Percentiles rank a stretch among this genome's conserved stretches.
Evolutionary conservation across 2,329 filamentous ascomycete genomes (phyloP).

Genomic region (Cadophora malorum): DNA sequence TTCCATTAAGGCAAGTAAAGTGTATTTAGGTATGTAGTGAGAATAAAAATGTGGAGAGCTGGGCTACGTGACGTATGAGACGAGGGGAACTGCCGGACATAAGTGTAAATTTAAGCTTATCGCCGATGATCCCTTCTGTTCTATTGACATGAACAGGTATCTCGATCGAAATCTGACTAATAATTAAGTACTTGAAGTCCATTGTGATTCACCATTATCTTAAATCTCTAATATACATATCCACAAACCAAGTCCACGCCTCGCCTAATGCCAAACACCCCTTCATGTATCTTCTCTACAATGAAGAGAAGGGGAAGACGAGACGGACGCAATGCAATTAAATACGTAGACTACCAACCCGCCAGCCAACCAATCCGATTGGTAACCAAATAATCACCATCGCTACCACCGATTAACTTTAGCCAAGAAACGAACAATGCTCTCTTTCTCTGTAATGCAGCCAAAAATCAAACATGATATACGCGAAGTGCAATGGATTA

Average conservation of each 20-base stretch:
- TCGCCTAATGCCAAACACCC: slow-evolving; percentile 1
- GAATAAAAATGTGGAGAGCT: slow-evolving; percentile 5
- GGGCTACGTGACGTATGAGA: slow-evolving; percentile 25
- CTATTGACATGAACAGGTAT: background rate
- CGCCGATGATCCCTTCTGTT: slow-evolving; percentile 18
- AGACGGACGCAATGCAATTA: slow-evolving; percentile 23
- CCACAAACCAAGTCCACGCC: slow-evolving; percentile 10
- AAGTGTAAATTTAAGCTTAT: slow-evolving; percentile 15
- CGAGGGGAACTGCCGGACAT: slow-evolving; percentile 20
- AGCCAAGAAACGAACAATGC: slow-evolving; percentile 2
- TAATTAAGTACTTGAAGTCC: background rate
- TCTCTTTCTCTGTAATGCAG: slow-evolving; percentile 25
- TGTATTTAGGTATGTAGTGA: background rate
- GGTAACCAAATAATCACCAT: slow-evolving; percentile 24
- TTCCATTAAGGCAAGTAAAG: background rate
- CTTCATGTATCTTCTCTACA: slow-evolving; percentile 17
- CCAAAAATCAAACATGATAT: slow-evolving; percentile 29
- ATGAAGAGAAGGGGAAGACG: slow-evolving; percentile 10
- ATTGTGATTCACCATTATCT: slow-evolving; percentile 13
- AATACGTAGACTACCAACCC: slow-evolving; percentile 24
- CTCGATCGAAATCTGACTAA: background rate
- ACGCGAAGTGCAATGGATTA: slow-evolving; percentile 21
- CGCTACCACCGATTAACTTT: background rate
- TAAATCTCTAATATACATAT: slow-evolving; percentile 29
- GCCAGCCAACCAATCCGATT: slow-evolving; percentile 20